Percentiles rank a stretch among this genome's conserved stretches.
Conservation (phyloP, 192 early-diverging fungal species). For the Coemansia sp. region DNA sequence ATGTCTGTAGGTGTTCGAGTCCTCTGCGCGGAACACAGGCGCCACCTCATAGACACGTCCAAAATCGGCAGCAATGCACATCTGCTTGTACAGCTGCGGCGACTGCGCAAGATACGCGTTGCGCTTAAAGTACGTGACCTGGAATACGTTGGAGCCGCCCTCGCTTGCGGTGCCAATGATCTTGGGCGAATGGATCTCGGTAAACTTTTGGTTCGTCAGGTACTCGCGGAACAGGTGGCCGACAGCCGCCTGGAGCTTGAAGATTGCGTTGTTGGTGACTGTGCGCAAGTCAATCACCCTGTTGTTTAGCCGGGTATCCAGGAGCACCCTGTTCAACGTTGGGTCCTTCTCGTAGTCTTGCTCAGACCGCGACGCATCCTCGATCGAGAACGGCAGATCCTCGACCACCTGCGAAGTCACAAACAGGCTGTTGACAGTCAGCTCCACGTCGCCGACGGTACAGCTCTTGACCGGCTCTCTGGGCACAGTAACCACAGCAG, state of each 20-base stretch:
- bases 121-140: conserved; percentile 95
- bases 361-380: conserved; percentile 87
- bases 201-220: conserved; percentile 73
- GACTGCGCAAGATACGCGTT: conserved; percentile 94
- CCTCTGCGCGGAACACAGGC: conserved; percentile 98
- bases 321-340: conserved; percentile 69
- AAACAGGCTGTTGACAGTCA: conserved; percentile 73
- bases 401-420: conserved; percentile 71
- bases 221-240: conserved; percentile 95
- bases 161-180: conserved; percentile 89
- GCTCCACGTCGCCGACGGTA: conserved; percentile 90
- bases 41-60: conserved; percentile 98
- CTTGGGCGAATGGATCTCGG: conserved; percentile 99
- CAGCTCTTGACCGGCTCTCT: conserved; percentile 86
- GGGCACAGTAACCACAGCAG: conserved; percentile 76
- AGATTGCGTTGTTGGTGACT: conserved; percentile 94
- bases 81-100: conserved; percentile 99
- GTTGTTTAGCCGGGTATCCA: conserved; percentile 94
- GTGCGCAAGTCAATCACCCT: conserved; percentile 93
- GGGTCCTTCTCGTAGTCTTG: conserved; percentile 71
- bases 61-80: conserved; percentile 96
- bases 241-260: conserved; percentile 94
- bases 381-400: conserved; percentile 86
- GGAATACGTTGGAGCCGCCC: conserved; percentile 98
- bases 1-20: conserved; percentile 96